Evolutionary conservation across 2,329 filamentous ascomycete genomes (phyloP).

Genomic region (Colletotrichum acutatum): DNA sequence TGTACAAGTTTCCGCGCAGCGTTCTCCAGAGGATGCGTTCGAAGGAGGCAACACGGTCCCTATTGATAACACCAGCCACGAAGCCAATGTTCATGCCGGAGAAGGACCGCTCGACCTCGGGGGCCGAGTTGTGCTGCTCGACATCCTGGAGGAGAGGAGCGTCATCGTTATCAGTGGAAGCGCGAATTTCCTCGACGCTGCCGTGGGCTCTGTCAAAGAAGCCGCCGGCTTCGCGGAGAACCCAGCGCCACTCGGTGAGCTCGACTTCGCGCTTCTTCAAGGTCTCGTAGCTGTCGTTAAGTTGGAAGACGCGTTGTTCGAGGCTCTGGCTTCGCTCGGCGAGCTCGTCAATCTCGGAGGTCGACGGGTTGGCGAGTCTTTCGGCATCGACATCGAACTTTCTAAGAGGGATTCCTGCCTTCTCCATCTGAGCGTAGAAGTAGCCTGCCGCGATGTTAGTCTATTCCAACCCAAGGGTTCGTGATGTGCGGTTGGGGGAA

Average conservation of each 20-base stretch:
- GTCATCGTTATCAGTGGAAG: slow-evolving; percentile 90
- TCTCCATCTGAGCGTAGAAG: slow-evolving; percentile 96
- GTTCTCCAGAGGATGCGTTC: slow-evolving; percentile 98
- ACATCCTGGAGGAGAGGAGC: slow-evolving; percentile 93
- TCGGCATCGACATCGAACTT: slow-evolving; percentile 93
- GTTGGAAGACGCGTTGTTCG: slow-evolving; percentile 88
- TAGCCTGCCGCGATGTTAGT: slow-evolving; percentile 71
- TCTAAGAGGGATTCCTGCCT: slow-evolving; percentile 84
- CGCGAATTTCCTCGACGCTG: slow-evolving; percentile 95
- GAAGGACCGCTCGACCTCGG: slow-evolving; percentile 85
- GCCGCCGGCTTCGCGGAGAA: slow-evolving; percentile 92
- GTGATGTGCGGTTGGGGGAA: neutral
- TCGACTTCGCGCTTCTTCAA: slow-evolving; percentile 98
- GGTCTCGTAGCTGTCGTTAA: slow-evolving; percentile 99
- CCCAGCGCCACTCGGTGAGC: slow-evolving; percentile 98
- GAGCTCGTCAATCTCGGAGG: slow-evolving; percentile 95
- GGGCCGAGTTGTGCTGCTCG: slow-evolving; percentile 78
- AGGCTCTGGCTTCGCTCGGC: slow-evolving; percentile 91
- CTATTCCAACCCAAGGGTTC: slow-evolving; percentile 7
- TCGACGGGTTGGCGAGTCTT: slow-evolving; percentile 86
- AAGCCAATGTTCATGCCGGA: slow-evolving; percentile 99
- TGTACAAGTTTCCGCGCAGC: slow-evolving; percentile 96
- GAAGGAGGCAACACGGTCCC: slow-evolving; percentile 93
- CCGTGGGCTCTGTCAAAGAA: slow-evolving; percentile 98
- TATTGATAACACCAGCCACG: slow-evolving; percentile 92